Percentiles rank a stretch among this genome's conserved stretches.
Conservation (phyloP, 73 alveolate species). For the Stentor coeruleus region DNA sequence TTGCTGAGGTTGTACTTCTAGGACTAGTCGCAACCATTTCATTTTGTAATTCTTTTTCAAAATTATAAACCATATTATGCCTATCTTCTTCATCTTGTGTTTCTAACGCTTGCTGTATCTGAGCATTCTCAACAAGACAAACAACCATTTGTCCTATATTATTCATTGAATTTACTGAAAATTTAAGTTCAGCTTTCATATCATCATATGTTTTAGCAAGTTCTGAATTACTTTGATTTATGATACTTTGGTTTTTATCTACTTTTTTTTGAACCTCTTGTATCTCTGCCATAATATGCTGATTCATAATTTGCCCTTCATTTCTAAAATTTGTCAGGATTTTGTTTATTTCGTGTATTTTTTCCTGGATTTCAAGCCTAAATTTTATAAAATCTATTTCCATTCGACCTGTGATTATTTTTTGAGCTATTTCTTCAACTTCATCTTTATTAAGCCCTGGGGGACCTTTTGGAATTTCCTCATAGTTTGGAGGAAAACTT, state of each 20-base stretch:
- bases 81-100: constrained; percentile 25
- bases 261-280: not conserved
- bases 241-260: not conserved
- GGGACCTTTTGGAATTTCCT: not conserved
- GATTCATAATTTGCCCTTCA: not conserved
- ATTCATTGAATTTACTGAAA: not conserved
- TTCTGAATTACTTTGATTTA: not conserved
- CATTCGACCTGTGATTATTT: not conserved
- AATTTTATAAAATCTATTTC: not conserved
- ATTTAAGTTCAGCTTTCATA: not conserved
- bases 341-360: not conserved
- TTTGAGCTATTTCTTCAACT: not conserved
- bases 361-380: not conserved
- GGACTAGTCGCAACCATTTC: not conserved
- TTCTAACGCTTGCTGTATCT: constrained; percentile 22
- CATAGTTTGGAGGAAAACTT: too few relatives aligned
- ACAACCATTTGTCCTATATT: not conserved
- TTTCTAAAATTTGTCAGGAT: not conserved
- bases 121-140: constrained; percentile 23
- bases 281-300: not conserved
- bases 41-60: not conserved
- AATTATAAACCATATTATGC: not conserved
- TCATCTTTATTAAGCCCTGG: not conserved
- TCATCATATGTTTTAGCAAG: not conserved
- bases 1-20: not conserved